Conservation (phyloP, 2,329 filamentous ascomycete genomes). For the Rutstroemia sp. region DNA sequence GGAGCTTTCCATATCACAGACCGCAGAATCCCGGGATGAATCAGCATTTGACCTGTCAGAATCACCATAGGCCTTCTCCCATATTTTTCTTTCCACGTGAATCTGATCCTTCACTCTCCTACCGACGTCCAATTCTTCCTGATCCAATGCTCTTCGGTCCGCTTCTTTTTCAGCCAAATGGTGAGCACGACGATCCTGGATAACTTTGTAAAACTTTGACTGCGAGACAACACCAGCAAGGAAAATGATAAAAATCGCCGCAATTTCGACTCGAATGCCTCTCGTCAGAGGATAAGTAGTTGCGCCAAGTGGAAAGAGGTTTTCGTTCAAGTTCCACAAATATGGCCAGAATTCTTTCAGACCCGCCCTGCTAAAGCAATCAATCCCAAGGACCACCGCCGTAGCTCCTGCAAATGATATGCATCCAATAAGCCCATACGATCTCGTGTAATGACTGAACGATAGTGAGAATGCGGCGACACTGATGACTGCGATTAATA, state of each 20-base stretch:
- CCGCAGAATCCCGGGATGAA: conserved; percentile 24
- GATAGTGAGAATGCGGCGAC: conserved; percentile 64
- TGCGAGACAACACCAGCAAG: conserved; percentile 76
- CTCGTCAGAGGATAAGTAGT: conserved; percentile 78
- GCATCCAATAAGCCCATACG: conserved; percentile 67
- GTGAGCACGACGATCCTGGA: conserved; percentile 54
- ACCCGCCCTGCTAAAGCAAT: conserved; percentile 84
- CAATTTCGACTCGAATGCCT: conserved; percentile 79
- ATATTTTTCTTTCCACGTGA: conserved; percentile 54
- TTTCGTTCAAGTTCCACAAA: conserved; percentile 74
- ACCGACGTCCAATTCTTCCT: conserved; percentile 64
- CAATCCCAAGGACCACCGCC: conserved; percentile 71
- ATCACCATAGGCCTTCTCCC: conserved; percentile 73
- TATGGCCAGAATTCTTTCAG: conserved; percentile 96
- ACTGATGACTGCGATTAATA: conserved; percentile 70
- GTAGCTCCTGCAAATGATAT: conserved; percentile 81
- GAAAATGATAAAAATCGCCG: conserved; percentile 66
- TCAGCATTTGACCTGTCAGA: conserved; percentile 33
- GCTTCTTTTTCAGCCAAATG: conserved; percentile 43
- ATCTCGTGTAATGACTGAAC: conserved; percentile 69
- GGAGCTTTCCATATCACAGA: conserved; percentile 39
- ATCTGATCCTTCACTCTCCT: conserved; percentile 57
- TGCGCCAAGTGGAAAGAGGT: conserved; percentile 70
- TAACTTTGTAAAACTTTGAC: conserved; percentile 75
- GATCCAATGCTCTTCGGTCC: conserved; percentile 46